Conservation (phyloP, 495 filamentous ascomycete genomes). For the Pseudoneurospora amorphoporcata region DNA sequence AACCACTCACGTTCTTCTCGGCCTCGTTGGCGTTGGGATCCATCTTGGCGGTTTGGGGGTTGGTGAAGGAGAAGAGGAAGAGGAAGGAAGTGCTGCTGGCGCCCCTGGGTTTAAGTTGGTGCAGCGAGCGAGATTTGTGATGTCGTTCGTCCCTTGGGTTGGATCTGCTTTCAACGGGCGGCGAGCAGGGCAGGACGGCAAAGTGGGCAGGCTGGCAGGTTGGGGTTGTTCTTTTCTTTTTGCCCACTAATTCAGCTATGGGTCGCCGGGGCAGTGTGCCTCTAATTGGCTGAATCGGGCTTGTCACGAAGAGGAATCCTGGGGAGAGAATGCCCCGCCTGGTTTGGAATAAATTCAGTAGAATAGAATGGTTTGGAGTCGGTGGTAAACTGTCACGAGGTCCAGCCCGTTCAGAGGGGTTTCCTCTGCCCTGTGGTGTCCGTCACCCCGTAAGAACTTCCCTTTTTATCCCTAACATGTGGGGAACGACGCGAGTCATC, state of each 20-base stretch:
- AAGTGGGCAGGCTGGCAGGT: not conserved
- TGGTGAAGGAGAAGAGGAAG: not conserved
- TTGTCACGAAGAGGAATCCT: not conserved
- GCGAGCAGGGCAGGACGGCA: not conserved
- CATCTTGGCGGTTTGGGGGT: slow-evolving; percentile 48
- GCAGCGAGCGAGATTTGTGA: not conserved
- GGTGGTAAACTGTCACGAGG: not conserved
- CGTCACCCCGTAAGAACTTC: not conserved
- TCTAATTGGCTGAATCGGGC: not conserved
- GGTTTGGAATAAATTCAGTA: not conserved
- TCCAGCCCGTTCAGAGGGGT: not conserved
- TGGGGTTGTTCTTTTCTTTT: not conserved
- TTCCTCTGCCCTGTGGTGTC: not conserved
- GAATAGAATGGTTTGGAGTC: not conserved
- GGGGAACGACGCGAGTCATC: not conserved
- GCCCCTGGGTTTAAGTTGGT: not conserved
- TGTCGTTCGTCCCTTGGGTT: not conserved
- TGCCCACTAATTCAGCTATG: not conserved
- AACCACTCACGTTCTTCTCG: slow-evolving; percentile 77
- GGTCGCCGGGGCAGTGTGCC: not conserved
- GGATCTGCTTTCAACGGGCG: not conserved
- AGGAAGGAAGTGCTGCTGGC: not conserved
- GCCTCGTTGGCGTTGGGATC: slow-evolving; percentile 81
- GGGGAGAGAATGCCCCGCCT: not conserved
- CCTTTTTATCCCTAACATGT: not conserved